Evolutionary conservation across 306 rosid genomes (phyloP).

Genomic region (Lupinus albus): DNA sequence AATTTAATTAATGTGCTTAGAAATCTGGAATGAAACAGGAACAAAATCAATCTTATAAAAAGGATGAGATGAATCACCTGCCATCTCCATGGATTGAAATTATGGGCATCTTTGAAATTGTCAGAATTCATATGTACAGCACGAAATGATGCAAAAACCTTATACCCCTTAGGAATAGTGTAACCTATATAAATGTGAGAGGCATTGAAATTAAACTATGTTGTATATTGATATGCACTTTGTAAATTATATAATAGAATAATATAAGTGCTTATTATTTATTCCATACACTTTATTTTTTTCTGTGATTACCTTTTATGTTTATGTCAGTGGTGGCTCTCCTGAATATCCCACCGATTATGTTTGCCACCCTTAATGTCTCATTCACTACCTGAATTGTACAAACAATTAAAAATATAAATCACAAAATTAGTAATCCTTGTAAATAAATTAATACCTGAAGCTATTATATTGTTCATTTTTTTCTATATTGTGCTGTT

Average conservation of each 20-base stretch:
- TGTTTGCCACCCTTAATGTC: constrained; percentile 81
- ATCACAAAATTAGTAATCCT: not conserved
- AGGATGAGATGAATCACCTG: constrained; percentile 44
- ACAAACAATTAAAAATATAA: constrained; percentile 4
- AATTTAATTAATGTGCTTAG: too few relatives aligned
- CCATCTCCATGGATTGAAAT: constrained; percentile 98
- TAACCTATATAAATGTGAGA: constrained; percentile 54
- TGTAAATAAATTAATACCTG: not conserved
- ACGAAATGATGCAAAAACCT: constrained; percentile 89
- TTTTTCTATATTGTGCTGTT: too few relatives aligned
- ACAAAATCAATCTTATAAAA: too few relatives aligned
- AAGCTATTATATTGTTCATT: not conserved
- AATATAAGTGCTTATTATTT: not conserved
- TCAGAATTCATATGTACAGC: constrained; percentile 86
- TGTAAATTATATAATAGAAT: not conserved
- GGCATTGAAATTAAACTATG: not conserved
- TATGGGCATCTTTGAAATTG: constrained; percentile 87
- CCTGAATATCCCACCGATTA: constrained; percentile 87
- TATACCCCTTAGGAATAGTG: constrained; percentile 95
- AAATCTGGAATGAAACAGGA: too few relatives aligned
- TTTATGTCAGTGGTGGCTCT: constrained; percentile 71
- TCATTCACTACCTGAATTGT: constrained; percentile 79
- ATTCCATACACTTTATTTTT: not conserved
- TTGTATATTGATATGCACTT: constrained; percentile 1
- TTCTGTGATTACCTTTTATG: constrained; percentile 62